A percentile compares a stretch with the other conserved stretches of the same genome.
Conservation (phyloP, 345 rosid genomes). For the Salix brachista region DNA sequence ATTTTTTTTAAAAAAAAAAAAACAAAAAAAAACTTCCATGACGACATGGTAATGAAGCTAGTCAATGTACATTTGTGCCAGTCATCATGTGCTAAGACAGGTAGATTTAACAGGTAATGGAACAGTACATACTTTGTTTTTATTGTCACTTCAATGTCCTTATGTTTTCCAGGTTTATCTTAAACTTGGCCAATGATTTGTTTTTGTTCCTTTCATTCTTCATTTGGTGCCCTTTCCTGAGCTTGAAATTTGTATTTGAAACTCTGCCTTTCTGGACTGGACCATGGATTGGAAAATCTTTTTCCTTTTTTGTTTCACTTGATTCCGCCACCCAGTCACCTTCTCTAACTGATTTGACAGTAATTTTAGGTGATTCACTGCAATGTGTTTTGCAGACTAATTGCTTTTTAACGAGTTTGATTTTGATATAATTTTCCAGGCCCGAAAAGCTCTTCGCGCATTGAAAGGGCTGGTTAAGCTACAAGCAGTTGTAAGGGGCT, state of each 20-base stretch:
- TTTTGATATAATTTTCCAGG: conserved; percentile 9
- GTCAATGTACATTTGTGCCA: conserved; percentile 6
- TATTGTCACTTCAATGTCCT: conserved; percentile 1
- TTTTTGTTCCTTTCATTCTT: neutral
- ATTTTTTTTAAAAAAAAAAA: neutral
- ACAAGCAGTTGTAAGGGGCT: conserved; percentile 31
- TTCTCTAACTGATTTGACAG: no score
- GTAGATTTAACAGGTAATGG: neutral
- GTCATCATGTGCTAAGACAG: neutral
- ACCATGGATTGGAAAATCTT: neutral
- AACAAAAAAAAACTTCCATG: no score
- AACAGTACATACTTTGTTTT: neutral
- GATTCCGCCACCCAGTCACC: neutral
- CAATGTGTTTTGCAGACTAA: neutral
- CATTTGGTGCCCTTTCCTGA: neutral
- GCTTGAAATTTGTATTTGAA: conserved; percentile 12
- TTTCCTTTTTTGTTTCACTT: neutral
- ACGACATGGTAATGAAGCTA: neutral
- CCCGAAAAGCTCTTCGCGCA: conserved; percentile 30
- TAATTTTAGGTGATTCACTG: neutral
- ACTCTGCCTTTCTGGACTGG: neutral
- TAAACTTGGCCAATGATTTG: neutral
- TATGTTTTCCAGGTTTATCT: neutral
- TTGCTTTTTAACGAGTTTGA: neutral
- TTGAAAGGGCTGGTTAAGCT: conserved; percentile 27